Conservation (phyloP, 352 stramenopile species). For the Phytophthora pini region DNA sequence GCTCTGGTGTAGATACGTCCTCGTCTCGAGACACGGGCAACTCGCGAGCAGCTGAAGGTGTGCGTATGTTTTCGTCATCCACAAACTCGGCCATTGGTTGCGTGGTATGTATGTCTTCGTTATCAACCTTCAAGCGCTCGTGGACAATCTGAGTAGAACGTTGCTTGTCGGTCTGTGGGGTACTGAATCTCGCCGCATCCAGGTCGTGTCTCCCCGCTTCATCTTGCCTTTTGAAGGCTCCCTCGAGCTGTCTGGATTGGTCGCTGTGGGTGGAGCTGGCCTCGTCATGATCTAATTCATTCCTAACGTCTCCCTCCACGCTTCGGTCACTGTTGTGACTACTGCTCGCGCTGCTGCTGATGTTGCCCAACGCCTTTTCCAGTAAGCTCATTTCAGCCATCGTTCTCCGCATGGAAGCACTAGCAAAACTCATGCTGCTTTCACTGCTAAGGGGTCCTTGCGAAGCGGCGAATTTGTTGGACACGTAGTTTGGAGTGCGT, state of each 20-base stretch:
- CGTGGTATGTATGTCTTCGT: conserved; percentile 7
- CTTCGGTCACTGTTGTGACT: conserved; percentile 11
- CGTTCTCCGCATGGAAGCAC: conserved; percentile 51
- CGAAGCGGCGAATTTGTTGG: conserved; percentile 10
- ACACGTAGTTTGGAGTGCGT: conserved; percentile 14
- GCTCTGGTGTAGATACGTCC: not conserved
- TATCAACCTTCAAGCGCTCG: conserved; percentile 4
- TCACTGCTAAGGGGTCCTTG: conserved; percentile 28
- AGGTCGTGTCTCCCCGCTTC: conserved; percentile 9
- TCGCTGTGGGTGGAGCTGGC: conserved; percentile 5
- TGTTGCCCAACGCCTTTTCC: conserved; percentile 69
- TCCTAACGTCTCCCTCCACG: conserved; percentile 1
- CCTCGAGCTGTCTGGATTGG: not conserved
- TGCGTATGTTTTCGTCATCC: not conserved
- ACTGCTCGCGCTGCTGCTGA: conserved; percentile 70
- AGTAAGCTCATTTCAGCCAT: conserved; percentile 71
- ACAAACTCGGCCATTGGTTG: not conserved
- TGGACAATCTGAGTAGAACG: conserved; percentile 1
- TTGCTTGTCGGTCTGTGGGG: not conserved
- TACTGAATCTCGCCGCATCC: conserved; percentile 7
- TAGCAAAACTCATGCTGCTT: conserved; percentile 58
- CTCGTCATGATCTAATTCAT: conserved; percentile 10
- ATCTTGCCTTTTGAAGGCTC: not conserved
- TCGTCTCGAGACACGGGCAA: conserved; percentile 1
- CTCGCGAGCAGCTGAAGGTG: conserved; percentile 1